phyloP scores from a whole-genome alignment of 139 green algal species.

The Ettlia oleoabundans region DNA sequence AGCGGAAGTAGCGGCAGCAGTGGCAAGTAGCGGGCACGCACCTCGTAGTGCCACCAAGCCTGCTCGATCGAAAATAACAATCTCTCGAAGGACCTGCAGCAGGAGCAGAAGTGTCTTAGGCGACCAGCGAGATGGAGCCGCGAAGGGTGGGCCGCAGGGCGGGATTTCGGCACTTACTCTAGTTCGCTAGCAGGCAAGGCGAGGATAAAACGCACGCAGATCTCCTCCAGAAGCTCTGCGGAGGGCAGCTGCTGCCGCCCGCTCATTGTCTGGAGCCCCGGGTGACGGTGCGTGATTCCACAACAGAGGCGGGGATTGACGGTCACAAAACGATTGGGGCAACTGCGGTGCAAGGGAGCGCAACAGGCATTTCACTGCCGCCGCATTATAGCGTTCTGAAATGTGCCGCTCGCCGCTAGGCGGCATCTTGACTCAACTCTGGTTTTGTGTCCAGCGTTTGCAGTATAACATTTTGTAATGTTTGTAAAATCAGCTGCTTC shows the following conservation, averaged over 20 bases:
- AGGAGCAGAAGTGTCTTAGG: neutral
- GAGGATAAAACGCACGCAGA: conserved; percentile 88
- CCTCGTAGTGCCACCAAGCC: conserved; percentile 98
- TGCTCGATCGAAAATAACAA: conserved; percentile 95
- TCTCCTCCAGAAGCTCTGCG: conserved; percentile 75
- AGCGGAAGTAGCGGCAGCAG: neutral
- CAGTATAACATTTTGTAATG: too few relatives aligned
- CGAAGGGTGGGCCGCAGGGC: neutral
- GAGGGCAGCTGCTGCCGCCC: conserved; percentile 33
- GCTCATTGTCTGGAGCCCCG: neutral
- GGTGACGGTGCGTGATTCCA: too few relatives aligned
- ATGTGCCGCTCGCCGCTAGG: too few relatives aligned
- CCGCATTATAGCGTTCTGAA: too few relatives aligned
- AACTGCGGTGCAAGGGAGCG: too few relatives aligned
- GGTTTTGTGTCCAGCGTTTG: too few relatives aligned
- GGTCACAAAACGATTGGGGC: too few relatives aligned
- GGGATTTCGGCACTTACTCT: conserved; percentile 46
- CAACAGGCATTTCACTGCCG: too few relatives aligned
- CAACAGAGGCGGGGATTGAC: too few relatives aligned
- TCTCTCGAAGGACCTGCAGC: conserved; percentile 80
- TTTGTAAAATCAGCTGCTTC: too few relatives aligned
- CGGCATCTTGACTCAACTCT: too few relatives aligned
- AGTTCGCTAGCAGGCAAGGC: conserved; percentile 83
- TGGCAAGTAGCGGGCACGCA: conserved; percentile 35
- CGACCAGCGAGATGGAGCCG: neutral